phyloP scores from a whole-genome alignment of 176 grass and related monocot genomes.

The Carex cristatella region DNA sequence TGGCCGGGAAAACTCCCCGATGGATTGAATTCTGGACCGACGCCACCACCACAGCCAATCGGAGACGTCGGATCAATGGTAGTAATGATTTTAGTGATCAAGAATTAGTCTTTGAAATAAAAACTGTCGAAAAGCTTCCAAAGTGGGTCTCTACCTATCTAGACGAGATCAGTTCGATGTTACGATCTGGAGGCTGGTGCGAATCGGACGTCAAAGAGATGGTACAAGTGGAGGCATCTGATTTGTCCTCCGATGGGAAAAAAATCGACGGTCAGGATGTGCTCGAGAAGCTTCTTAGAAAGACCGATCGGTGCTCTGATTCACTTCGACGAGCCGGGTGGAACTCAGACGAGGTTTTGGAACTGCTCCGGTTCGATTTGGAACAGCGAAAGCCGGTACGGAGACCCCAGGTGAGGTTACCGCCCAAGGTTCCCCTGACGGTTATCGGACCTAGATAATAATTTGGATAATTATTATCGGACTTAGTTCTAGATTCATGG shows the following conservation, averaged over 20 bases:
- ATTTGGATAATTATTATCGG: neutral
- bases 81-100: neutral
- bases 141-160: conserved; percentile 47
- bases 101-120: conserved; percentile 7
- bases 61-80: neutral
- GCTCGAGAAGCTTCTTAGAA: conserved; percentile 19
- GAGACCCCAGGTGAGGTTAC: conserved; percentile 37
- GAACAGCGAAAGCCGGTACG: conserved; percentile 4
- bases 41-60: conserved; percentile 35
- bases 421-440: conserved; percentile 50
- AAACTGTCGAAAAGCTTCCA: neutral
- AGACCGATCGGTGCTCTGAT: conserved; percentile 49
- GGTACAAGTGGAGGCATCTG: conserved; percentile 16
- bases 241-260: neutral
- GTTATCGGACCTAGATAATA: conserved; percentile 17
- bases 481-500: neutral
- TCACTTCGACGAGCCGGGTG: conserved; percentile 53
- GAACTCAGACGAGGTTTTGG: conserved; percentile 62
- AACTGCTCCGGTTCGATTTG: conserved; percentile 39
- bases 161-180: conserved; percentile 30
- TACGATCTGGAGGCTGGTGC: conserved; percentile 49
- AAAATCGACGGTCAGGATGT: conserved; percentile 14
- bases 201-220: conserved; percentile 57
- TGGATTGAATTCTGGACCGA: conserved; percentile 87
- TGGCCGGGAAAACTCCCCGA: conserved; percentile 52